Evolutionary conservation across 2,329 filamentous ascomycete species (phyloP), one percentile per base, ranked within the genome.

Genomic region (Epicoccum sorghinum): DNA sequence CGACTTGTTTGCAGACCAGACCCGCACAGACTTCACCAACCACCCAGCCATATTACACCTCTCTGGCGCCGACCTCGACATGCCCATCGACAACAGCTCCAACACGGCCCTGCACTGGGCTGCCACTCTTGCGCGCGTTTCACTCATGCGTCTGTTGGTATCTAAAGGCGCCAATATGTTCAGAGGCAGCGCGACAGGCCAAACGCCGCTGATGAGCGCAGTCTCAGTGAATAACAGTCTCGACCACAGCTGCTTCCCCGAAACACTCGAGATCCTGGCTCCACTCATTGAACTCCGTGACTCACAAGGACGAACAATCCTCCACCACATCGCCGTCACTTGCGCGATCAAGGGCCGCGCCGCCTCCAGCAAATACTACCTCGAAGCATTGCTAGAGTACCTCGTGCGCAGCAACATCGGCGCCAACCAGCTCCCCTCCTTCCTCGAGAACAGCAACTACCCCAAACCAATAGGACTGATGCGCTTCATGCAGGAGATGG

Each of bases 41-140:
- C 89, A 93, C 66, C 89, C 92, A 9, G 89, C 90, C 35, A 84
- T 99, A 35, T 82, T 87, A 42, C 87, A 86, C 8, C 82, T 97
- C 51, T 89, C 86, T 1, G 86, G 90, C 0, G 80, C 88, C 35
- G 93, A 99, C 62, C 83, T 98, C 22, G 95, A 99, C 68, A 89
- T 95, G 72, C 93, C 95, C 1, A 91, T 99, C 52, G 95, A 99
- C 69, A 84, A 88, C 24, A 91, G 91, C 55, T 88, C 88, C 32
- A 91, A 98, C 69, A 98, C 92, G 14, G 93, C 93, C 3, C 80
- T 99, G 36, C 93, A 98, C 70, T 99, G 95, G 95, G 95, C 95
- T 2, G 92, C 95, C 4, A 97, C 95, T 4, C 81, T 99, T 41
- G 92, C 92, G 3, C 89, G 93, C 13, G 88, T 96, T 71, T 85